Conservation (phyloP, 2,329 filamentous ascomycete genomes). For the Colletotrichum shisoi region DNA sequence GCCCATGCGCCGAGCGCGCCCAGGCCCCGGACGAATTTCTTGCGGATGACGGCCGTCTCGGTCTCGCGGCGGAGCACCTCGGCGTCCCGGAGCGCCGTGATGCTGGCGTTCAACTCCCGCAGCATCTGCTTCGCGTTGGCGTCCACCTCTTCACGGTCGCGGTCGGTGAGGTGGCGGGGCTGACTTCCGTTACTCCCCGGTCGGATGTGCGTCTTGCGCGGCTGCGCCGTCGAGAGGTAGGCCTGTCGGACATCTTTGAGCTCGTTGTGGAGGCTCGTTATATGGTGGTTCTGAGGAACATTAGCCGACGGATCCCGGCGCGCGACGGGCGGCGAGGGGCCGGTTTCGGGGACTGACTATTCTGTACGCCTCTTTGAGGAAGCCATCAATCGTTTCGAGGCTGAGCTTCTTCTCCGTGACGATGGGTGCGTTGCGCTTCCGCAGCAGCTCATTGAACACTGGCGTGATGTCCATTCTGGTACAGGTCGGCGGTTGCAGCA, state of each 20-base stretch:
- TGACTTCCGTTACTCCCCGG: constrained; percentile 46
- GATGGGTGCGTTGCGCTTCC: constrained; percentile 62
- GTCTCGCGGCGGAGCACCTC: constrained; percentile 84
- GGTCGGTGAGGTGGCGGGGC: constrained; percentile 72
- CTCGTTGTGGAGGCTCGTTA: constrained; percentile 79
- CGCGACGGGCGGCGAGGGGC: no score
- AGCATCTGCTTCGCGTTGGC: constrained; percentile 85
- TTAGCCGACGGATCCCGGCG: not conserved
- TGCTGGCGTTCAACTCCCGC: constrained; percentile 82
- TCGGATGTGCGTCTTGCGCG: constrained; percentile 64
- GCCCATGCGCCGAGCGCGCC: constrained; percentile 72
- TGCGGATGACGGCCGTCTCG: constrained; percentile 72
- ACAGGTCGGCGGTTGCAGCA: not conserved
- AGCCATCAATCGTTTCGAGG: constrained; percentile 74
- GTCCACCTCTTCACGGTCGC: constrained; percentile 86
- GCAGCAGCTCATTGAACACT: constrained; percentile 73
- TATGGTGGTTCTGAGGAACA: constrained; percentile 76
- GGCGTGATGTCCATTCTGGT: constrained; percentile 70
- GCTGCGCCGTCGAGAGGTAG: constrained; percentile 83
- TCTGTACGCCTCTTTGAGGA: constrained; percentile 90
- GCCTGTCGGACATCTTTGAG: constrained; percentile 84
- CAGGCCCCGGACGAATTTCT: constrained; percentile 71
- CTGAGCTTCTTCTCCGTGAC: constrained; percentile 54
- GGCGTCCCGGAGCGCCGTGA: constrained; percentile 79
- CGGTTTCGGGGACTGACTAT: constrained; percentile 68